phyloP scores from a whole-genome alignment of 148 eudicot genomes.

The Rhododendron mucronatum region DNA sequence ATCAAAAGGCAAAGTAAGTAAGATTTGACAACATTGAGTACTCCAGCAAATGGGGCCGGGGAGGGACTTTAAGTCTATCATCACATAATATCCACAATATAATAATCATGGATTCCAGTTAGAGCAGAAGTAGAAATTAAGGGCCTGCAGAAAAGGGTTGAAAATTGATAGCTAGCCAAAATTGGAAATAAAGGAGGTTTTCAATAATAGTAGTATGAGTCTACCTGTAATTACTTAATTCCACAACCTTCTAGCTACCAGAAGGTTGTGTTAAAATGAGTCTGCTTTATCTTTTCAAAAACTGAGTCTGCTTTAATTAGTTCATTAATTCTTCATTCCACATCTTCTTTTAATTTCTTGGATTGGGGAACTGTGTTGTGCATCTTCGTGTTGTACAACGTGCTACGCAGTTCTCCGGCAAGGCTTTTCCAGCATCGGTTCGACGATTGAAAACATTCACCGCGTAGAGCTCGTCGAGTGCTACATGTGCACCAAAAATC shows the following conservation, averaged over 20 bases:
- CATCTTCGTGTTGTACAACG: too few relatives aligned
- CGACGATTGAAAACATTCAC: too few relatives aligned
- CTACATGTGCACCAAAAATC: too few relatives aligned
- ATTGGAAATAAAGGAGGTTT: not conserved
- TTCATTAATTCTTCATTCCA: not conserved
- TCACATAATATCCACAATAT: not conserved
- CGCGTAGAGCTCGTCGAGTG: too few relatives aligned
- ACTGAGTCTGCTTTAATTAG: too few relatives aligned
- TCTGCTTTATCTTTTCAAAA: too few relatives aligned
- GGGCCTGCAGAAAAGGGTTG: not conserved
- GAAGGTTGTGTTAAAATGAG: not conserved
- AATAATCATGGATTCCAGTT: not conserved
- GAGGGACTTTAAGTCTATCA: not conserved
- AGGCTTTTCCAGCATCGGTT: too few relatives aligned
- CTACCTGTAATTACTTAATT: not conserved
- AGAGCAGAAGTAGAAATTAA: not conserved
- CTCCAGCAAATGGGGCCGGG: not conserved
- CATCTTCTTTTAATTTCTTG: not conserved
- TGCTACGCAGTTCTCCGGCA: too few relatives aligned
- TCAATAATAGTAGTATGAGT: too few relatives aligned
- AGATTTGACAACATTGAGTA: too few relatives aligned
- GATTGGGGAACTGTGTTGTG: too few relatives aligned
- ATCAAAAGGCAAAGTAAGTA: not conserved
- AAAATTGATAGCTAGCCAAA: constrained; percentile 1
- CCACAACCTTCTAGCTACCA: not conserved